Base-by-base conservation (phyloP, 495 filamentous ascomycete genomes). In the Xylaria sp. region DNA sequence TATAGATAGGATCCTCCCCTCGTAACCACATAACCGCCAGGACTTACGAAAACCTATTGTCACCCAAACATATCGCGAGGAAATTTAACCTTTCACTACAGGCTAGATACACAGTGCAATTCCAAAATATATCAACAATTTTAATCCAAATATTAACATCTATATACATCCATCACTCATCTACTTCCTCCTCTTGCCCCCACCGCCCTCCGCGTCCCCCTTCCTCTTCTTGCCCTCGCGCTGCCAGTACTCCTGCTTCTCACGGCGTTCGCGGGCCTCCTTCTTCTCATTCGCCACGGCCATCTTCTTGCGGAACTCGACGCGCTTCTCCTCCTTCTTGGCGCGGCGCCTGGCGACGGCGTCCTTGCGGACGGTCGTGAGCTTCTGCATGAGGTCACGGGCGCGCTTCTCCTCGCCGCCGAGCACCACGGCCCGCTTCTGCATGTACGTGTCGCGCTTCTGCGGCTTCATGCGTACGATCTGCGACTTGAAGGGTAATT, bases 191-290 rank as follows among this genome's bases (percentile, higher is more conserved):
- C 91, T 89, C 82, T 93, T 93, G 33, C 91, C 89, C n/a, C 89
- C 88, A 62, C 89, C 92, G 24, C 84, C 88, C 21, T 88, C 88
- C 48, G 82, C 85, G 0, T 85, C 85, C 21, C 85, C 84, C 79
- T 90, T 93, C 77, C 96, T 88, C 87, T 99, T 99, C 88, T 90
- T 93, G n/a, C 96, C 97, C 83, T 98, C 97, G 71, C 88, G 89
- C 72, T 90, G 85, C 96, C 96, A 99, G 82, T 91, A 99, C 74
- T 97, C 95, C 74, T 97, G 89, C 78, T 89, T 91, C 84, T 99
- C 96, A 77, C 89, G 89, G 87, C 93, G 95, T 85, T 98, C 94
- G 57, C 93, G 85, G 67, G 88, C 92, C 43, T 84, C 85, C 83
- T 92, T 90, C 89, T 92, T 95, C 87, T 97, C 94, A 74, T 89